Conservation (phyloP, 805 yeast genomes). For the Metschnikowia cubensis region DNA sequence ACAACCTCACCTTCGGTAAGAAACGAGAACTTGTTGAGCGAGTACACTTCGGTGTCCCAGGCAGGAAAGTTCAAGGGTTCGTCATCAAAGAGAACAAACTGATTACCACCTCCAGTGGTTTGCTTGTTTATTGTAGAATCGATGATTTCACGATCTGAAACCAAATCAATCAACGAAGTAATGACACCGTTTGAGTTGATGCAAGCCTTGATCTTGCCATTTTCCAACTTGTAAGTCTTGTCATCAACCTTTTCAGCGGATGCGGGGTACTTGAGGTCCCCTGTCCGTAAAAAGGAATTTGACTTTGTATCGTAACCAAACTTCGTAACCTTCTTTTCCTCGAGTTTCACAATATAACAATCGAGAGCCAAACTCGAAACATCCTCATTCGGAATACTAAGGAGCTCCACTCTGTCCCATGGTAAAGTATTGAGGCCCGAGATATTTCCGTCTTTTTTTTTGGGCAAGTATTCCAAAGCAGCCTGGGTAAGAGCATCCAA, state of each 20-base stretch:
- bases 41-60: slow-evolving; percentile 95
- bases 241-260: slow-evolving; percentile 39
- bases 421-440: slow-evolving; percentile 52
- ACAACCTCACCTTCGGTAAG: slow-evolving; percentile 36
- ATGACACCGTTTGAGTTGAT: slow-evolving; percentile 53
- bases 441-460: neutral
- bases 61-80: slow-evolving; percentile 91
- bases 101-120: slow-evolving; percentile 64
- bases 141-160: slow-evolving; percentile 58
- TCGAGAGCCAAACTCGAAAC: slow-evolving; percentile 4
- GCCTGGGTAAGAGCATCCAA: slow-evolving; percentile 50
- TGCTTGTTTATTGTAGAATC: slow-evolving; percentile 53
- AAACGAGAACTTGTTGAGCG: slow-evolving; percentile 66
- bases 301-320: slow-evolving; percentile 16
- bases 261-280: slow-evolving; percentile 42
- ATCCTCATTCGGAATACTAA: slow-evolving; percentile 28
- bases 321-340: slow-evolving; percentile 7
- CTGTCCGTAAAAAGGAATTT: slow-evolving; percentile 10
- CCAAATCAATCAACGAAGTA: slow-evolving; percentile 58
- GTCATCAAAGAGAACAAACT: slow-evolving; percentile 78
- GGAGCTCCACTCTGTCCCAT: slow-evolving; percentile 55
- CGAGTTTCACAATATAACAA: slow-evolving; percentile 4
- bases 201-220: slow-evolving; percentile 56
- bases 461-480: slow-evolving; percentile 34
- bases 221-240: slow-evolving; percentile 49